Base-by-base conservation (phyloP, 495 filamentous ascomycete genomes). In the Xylaria scruposa region DNA sequence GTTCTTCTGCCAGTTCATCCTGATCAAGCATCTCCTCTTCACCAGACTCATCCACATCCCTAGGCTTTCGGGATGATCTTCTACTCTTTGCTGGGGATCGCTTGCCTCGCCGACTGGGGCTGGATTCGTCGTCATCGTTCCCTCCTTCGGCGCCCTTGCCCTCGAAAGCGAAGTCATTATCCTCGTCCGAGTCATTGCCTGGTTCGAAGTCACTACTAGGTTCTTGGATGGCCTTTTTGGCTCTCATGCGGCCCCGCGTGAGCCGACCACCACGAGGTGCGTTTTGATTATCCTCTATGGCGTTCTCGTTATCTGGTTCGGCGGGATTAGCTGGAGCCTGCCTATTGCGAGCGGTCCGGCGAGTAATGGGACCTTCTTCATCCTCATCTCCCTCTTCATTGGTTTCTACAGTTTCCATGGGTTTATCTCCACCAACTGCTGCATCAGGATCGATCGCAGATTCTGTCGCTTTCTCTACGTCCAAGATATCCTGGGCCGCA, bases 161-260 rank as follows among this genome's bases (percentile, higher is more conserved):
- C 46, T 87, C 86, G 17, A 82, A 83, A 10, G 58, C 87, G 0
- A 83, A 85, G 12, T 74, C 71, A 21, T 84, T 81, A 7, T 85
- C 88, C 5, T 88, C 88, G 51, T 82, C 87, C 0, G 83, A 87
- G 42, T 90, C 91, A 62, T 90, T 89, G 9, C 87, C 87, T 9
- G 94, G 94, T 75, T 97, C 93, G 76, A 97, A 97, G 73, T 97
- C 94, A 78, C 93, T 96, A 74, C 91, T 93, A 19, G 92, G 91
- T 70, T 94, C 90, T 51, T 85, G 79, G 7, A 79, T 71, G 33
- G 85, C 88, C 63, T 87, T 88, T 77, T 91, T 85, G 73, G 86
- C 85, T 29, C 81, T 79, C 53, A 80, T 81, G 68, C 85, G 85
- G 29, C 69, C 69, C 49, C 88, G 85, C 29, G 81, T 85, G 1